phyloP scores from a whole-genome alignment of 140 eudicot genomes.

The Ambrosia hybrid region DNA sequence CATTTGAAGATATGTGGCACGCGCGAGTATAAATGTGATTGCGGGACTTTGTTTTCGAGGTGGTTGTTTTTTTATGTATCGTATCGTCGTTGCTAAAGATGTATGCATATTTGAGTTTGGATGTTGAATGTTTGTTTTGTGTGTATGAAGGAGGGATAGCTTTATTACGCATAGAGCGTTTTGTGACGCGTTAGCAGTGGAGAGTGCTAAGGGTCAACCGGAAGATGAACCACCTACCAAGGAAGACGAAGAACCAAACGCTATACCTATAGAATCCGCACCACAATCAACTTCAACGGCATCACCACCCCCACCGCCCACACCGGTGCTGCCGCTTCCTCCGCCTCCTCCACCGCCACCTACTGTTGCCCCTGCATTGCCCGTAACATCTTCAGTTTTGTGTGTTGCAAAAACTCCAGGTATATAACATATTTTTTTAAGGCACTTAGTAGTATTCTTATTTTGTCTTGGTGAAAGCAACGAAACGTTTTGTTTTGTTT shows the following conservation, averaged over 20 bases:
- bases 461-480: conserved; percentile 21
- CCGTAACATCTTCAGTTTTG: conserved; percentile 44
- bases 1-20: conserved; percentile 94
- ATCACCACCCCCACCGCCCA: conserved; percentile 44
- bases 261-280: conserved; percentile 38
- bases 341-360: conserved; percentile 28
- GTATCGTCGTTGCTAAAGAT: neutral
- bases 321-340: conserved; percentile 26
- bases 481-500: conserved; percentile 28
- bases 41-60: conserved; percentile 95
- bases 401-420: conserved; percentile 61
- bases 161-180: conserved; percentile 93
- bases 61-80: conserved; percentile 23
- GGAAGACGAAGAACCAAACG: conserved; percentile 44
- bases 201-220: conserved; percentile 60
- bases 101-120: neutral
- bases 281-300: conserved; percentile 40
- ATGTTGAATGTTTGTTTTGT: conserved; percentile 7
- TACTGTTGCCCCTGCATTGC: conserved; percentile 33
- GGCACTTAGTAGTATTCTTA: neutral
- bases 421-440: conserved; percentile 22
- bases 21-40: conserved; percentile 90
- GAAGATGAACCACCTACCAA: conserved; percentile 39
- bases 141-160: conserved; percentile 81
- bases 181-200: conserved; percentile 86